These are phyloP conservation scores for Coemansia guatemalensis DNA, from an alignment of 192 early-diverging fungal species.

Conservation along the genomic window DNA sequence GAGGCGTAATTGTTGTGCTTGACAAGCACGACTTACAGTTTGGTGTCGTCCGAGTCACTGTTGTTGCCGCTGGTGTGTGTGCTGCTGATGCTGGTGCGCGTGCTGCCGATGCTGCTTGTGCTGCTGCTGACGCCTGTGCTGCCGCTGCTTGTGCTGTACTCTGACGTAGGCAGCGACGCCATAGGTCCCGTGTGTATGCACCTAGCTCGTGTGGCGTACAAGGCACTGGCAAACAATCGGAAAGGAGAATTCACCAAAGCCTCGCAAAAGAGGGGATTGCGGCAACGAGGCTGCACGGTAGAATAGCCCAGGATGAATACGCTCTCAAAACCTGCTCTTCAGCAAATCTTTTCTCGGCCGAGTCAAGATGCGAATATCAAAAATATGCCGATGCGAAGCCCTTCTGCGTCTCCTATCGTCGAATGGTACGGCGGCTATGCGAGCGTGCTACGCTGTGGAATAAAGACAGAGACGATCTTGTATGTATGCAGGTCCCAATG, in stretches of 20 bases:
- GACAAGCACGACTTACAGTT: neutral
- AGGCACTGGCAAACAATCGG: neutral
- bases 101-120: too few species aligned
- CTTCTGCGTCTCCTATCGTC: neutral
- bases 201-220: neutral
- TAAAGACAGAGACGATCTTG: neutral
- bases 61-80: neutral
- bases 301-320: neutral
- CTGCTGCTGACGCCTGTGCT: too few species aligned
- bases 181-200: too few species aligned
- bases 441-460: neutral
- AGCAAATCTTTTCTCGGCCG: neutral
- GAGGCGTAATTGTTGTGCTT: neutral
- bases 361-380: neutral
- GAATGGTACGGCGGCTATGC: neutral
- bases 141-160: too few species aligned
- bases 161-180: too few species aligned
- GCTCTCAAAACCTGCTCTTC: neutral
- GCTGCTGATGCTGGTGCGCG: too few species aligned
- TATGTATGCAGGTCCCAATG: neutral
- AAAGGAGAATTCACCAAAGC: neutral
- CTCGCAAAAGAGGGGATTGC: neutral
- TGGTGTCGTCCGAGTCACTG: too few species aligned
- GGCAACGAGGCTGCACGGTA: neutral
- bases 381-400: neutral